Evolutionary conservation across 2,329 filamentous ascomycete species (phyloP).

Genomic region (Magnaporthiopsis poae): DNA sequence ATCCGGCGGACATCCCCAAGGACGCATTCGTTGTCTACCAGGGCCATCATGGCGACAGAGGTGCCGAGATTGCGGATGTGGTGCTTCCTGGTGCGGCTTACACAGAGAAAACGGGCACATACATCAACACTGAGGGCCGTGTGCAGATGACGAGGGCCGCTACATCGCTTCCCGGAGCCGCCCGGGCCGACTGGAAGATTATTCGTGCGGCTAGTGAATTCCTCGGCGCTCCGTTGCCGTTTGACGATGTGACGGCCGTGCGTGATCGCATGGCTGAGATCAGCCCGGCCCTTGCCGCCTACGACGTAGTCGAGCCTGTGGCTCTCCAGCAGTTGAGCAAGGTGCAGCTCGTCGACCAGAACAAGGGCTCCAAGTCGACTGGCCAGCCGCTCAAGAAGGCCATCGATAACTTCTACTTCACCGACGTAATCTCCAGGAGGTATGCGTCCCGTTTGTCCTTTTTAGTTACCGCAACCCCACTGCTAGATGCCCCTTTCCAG

Average conservation of each 20-base stretch:
- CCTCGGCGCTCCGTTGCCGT: slow-evolving; percentile 74
- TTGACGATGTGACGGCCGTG: slow-evolving; percentile 82
- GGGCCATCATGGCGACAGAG: slow-evolving; percentile 90
- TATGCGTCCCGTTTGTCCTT: slow-evolving; percentile 33
- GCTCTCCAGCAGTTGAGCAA: slow-evolving; percentile 69
- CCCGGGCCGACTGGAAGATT: slow-evolving; percentile 98
- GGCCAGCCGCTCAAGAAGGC: slow-evolving; percentile 70
- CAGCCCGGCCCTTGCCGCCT: slow-evolving; percentile 76
- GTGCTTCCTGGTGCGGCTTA: slow-evolving; percentile 90
- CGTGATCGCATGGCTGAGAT: slow-evolving; percentile 93
- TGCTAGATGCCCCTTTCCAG: not conserved
- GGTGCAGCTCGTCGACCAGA: slow-evolving; percentile 90
- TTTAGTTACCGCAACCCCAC: not conserved
- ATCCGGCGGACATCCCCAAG: slow-evolving; percentile 78
- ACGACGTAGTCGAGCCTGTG: slow-evolving; percentile 81
- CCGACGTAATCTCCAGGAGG: slow-evolving; percentile 93
- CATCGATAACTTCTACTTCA: slow-evolving; percentile 97
- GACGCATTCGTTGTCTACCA: slow-evolving; percentile 96
- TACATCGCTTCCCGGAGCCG: slow-evolving; percentile 76
- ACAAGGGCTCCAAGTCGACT: slow-evolving; percentile 72
- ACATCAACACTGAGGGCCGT: slow-evolving; percentile 94
- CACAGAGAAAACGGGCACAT: slow-evolving; percentile 92
- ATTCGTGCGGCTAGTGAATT: slow-evolving; percentile 88
- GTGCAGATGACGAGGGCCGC: slow-evolving; percentile 89
- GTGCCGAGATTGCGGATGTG: slow-evolving; percentile 85